These are phyloP conservation scores for Waltiozyma solani DNA, from an alignment of 1,139 yeast genomes.

Conservation along the genomic window DNA sequence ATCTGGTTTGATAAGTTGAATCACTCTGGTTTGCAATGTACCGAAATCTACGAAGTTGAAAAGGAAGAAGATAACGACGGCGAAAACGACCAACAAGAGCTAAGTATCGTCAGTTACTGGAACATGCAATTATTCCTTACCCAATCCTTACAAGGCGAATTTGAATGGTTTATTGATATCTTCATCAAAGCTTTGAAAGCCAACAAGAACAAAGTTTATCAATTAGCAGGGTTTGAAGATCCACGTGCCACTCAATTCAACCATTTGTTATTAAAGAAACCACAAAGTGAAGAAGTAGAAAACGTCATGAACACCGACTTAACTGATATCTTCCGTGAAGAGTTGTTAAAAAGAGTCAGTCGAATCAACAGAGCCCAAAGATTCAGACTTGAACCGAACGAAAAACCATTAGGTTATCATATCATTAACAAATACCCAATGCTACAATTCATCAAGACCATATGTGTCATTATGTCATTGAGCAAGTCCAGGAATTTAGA, in stretches of 20 bases:
- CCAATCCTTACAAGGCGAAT: constrained; percentile 62
- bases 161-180: constrained; percentile 78
- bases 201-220: constrained; percentile 29
- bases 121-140: constrained; percentile 74
- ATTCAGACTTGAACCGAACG: constrained; percentile 42
- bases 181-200: constrained; percentile 64
- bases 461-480: constrained; percentile 65
- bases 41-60: constrained; percentile 46
- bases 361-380: constrained; percentile 65
- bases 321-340: constrained; percentile 38
- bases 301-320: constrained; percentile 26
- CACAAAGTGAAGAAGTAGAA: constrained; percentile 26
- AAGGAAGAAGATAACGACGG: background rate
- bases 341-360: constrained; percentile 55
- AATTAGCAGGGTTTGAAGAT: constrained; percentile 22
- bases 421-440: constrained; percentile 58
- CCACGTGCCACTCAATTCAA: constrained; percentile 56
- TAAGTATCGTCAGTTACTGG: constrained; percentile 36
- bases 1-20: constrained; percentile 94
- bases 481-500: constrained; percentile 61
- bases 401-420: constrained; percentile 20
- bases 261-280: constrained; percentile 38
- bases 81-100: background rate
- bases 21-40: constrained; percentile 75
- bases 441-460: constrained; percentile 64